Evolutionary conservation across 306 rosid species (phyloP).

Genomic region (Trichosanthes cucumerina): DNA sequence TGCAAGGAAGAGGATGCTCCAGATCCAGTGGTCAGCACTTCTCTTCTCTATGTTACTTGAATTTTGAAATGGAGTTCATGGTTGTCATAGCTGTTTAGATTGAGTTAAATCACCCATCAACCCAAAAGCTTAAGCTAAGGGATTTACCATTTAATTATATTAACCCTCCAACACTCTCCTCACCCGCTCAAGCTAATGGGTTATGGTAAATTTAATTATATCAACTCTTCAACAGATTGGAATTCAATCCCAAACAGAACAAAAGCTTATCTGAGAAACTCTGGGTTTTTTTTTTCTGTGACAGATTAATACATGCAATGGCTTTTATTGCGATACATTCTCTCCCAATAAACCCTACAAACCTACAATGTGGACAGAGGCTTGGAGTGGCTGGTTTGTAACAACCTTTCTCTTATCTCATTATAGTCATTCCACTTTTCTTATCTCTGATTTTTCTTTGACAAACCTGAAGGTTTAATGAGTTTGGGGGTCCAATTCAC

Average conservation of each 20-base stretch:
- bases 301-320: conserved; percentile 96
- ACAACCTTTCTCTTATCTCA: conserved; percentile 9
- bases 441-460: conserved; percentile 11
- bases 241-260: neutral
- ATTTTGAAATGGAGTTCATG: neutral
- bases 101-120: too few species aligned
- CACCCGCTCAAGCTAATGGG: too few species aligned
- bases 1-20: conserved; percentile 99
- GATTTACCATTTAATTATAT: too few species aligned
- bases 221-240: too few species aligned
- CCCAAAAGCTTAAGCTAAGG: too few species aligned
- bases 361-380: conserved; percentile 96
- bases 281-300: conserved; percentile 19
- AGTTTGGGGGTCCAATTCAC: conserved; percentile 87
- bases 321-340: conserved; percentile 86
- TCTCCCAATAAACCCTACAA: conserved; percentile 86
- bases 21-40: conserved; percentile 82
- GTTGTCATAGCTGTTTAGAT: neutral
- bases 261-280: conserved; percentile 17
- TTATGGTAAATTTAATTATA: too few species aligned
- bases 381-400: conserved; percentile 99
- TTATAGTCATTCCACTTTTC: neutral
- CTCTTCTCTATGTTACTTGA: neutral
- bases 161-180: too few species aligned
- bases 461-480: conserved; percentile 59